Base-by-base conservation (phyloP, 345 rosid genomes). In the Syzygium jambos region DNA sequence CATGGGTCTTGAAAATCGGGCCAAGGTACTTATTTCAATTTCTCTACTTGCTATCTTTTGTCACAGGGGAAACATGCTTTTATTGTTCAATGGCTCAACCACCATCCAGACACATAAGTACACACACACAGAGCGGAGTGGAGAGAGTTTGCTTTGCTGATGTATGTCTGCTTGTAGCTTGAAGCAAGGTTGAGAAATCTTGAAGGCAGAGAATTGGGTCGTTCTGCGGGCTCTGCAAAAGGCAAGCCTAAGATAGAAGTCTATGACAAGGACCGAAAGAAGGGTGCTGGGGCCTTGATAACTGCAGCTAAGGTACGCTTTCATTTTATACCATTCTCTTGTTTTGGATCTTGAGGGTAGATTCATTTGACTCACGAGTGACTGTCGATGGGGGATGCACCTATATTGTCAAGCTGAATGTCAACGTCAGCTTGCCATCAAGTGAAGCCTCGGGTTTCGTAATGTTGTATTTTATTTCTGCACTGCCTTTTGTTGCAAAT, bases 171-270 rank as follows among this genome's bases (percentile, higher is more conserved):
- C 83, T 68, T 90, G 86, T 87, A 96, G 99, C 98, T 97, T 86
- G 99, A 95, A 92, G 94, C 96, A 78, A 88, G 99, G 68, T 89
- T 96, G 89, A 95, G 98, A 87, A 92, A 86, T 85, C 98, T 96
- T 7, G 98, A 97, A 90, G 98, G 98, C 52, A 94, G 88, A 89
- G 98, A 95, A 86, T 87, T 95, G 87, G 92, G 96, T 65, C 95
- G 93, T 7, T 92, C 96, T 59, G 95, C 98, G 83, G 99, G 98
- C 52, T 96, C 99, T 73, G 94, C 94, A 34, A 95, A 95, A 91
- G 97, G 99, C 86, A 97, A 97, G 68, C 99, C 99, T 9, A 97
- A 95, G 93, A 94, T 95, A 68, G 98, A 95, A 91, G 95, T 89
- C 78, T 95, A 95, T 90, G 96, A 96, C 89, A 96, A 95, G 89